A percentile compares a stretch with the other conserved stretches of the same genome.
Conservation (phyloP, 441 rosid species). For the Manihot esculenta region DNA sequence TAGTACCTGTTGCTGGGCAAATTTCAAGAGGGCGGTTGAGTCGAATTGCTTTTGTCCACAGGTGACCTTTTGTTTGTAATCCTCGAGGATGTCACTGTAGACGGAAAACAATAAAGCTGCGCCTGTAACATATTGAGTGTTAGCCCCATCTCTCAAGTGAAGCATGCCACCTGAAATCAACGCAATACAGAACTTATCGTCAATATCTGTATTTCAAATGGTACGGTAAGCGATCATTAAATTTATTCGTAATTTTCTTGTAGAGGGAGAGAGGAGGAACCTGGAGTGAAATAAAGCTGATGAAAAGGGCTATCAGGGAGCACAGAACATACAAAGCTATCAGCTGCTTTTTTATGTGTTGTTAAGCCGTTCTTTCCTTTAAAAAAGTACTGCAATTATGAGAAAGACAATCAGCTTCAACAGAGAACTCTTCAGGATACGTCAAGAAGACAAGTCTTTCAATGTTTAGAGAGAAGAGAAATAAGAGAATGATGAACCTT, state of each 20-base stretch:
- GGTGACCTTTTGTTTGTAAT: conserved; percentile 42
- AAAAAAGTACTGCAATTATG: conserved; percentile 49
- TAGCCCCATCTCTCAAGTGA: conserved; percentile 87
- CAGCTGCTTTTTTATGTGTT: conserved; percentile 56
- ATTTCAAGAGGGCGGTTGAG: conserved; percentile 42
- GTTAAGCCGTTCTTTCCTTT: conserved; percentile 44
- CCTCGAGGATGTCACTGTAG: conserved; percentile 52
- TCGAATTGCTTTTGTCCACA: conserved; percentile 63
- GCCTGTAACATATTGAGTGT: conserved; percentile 73
- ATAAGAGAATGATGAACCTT: conserved; percentile 34
- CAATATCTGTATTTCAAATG: too few species aligned
- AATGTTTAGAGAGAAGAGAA: not conserved
- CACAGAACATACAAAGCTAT: conserved; percentile 68
- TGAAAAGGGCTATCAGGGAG: conserved; percentile 72
- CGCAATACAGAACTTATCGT: too few species aligned
- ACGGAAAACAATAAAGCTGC: conserved; percentile 55
- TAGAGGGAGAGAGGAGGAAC: conserved; percentile 25
- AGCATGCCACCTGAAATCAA: conserved; percentile 57
- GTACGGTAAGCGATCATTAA: too few species aligned
- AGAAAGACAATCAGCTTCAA: not conserved
- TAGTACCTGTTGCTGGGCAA: conserved; percentile 68
- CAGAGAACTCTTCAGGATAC: too few species aligned
- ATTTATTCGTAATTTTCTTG: too few species aligned
- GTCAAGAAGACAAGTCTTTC: not conserved
- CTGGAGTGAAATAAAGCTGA: conserved; percentile 59